phyloP scores from a whole-genome alignment of 805 yeast genomes.

The Spencermartinsiella europaea region DNA sequence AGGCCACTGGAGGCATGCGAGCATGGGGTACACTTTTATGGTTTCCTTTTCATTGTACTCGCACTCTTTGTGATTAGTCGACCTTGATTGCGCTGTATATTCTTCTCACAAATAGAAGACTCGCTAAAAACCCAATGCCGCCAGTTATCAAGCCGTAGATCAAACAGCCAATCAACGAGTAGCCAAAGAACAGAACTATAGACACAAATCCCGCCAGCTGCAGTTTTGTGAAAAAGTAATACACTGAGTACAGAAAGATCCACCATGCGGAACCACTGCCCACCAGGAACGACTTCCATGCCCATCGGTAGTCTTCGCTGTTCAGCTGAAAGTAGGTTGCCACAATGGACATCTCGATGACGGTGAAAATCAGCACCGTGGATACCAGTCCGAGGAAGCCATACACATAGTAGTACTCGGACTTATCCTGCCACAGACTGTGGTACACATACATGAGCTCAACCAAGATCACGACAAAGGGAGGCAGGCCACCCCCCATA shows the following conservation, averaged over 20 bases:
- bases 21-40: no score
- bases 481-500: conserved; percentile 59
- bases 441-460: conserved; percentile 69
- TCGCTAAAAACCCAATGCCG: conserved; percentile 63
- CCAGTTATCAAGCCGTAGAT: conserved; percentile 70
- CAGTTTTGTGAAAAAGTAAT: conserved; percentile 57
- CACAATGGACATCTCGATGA: conserved; percentile 66
- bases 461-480: conserved; percentile 76
- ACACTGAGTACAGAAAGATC: conserved; percentile 60
- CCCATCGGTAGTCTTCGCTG: conserved; percentile 62
- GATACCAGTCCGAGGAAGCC: conserved; percentile 68
- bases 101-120: conserved; percentile 57
- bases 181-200: conserved; percentile 61
- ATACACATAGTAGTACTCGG: conserved; percentile 73
- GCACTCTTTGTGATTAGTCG: no score
- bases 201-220: conserved; percentile 61
- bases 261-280: conserved; percentile 72
- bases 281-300: conserved; percentile 71
- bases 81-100: conserved; percentile 55
- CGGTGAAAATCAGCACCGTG: conserved; percentile 53
- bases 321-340: conserved; percentile 59
- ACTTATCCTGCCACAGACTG: conserved; percentile 74
- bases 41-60: background rate
- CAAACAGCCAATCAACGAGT: conserved; percentile 59
- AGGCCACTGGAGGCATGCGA: no score